Evolutionary conservation across 1,284 basidiomycete genomes (phyloP).

Genomic region (Xerocomus nothofagi): DNA sequence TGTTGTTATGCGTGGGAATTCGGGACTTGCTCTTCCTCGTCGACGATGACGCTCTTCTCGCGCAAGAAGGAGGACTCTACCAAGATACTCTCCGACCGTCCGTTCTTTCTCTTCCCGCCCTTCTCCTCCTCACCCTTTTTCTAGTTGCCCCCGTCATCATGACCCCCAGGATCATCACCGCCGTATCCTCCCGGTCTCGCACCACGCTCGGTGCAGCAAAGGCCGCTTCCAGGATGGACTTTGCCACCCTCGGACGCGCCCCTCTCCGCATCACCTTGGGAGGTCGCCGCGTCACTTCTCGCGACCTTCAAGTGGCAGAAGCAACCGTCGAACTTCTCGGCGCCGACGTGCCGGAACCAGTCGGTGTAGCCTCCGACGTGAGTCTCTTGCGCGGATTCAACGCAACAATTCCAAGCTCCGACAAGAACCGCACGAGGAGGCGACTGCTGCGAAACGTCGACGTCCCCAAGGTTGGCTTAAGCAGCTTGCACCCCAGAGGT

Average conservation of each 20-base stretch:
- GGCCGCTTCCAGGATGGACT: conserved; percentile 65
- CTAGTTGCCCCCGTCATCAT: conserved; percentile 88
- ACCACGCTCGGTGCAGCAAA: too few species aligned
- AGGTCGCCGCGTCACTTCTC: conserved; percentile 69
- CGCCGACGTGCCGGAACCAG: conserved; percentile 68
- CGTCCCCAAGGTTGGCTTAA: conserved; percentile 73
- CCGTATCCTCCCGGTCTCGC: conserved; percentile 54
- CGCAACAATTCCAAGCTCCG: conserved; percentile 87
- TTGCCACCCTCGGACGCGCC: conserved; percentile 70
- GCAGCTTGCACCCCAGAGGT: conserved; percentile 76
- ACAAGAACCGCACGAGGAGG: conserved; percentile 71
- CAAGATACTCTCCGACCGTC: conserved; percentile 70
- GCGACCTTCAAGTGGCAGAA: conserved; percentile 82
- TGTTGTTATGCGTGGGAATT: conserved; percentile 12
- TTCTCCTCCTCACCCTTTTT: not conserved
- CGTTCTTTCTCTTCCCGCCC: conserved; percentile 31
- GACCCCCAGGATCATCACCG: conserved; percentile 81
- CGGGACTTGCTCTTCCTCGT: not conserved
- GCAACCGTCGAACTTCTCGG: conserved; percentile 76
- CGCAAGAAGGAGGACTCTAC: conserved; percentile 68
- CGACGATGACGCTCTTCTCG: conserved; percentile 57
- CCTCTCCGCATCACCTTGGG: conserved; percentile 68
- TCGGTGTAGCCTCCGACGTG: conserved; percentile 62
- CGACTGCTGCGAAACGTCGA: conserved; percentile 82
- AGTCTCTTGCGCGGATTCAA: conserved; percentile 85